A percentile compares a stretch with the other conserved stretches of the same genome.
These are phyloP conservation scores for Talaromyces rugulosus DNA, from an alignment of 2,329 filamentous ascomycete genomes.

Conservation along the genomic window DNA sequence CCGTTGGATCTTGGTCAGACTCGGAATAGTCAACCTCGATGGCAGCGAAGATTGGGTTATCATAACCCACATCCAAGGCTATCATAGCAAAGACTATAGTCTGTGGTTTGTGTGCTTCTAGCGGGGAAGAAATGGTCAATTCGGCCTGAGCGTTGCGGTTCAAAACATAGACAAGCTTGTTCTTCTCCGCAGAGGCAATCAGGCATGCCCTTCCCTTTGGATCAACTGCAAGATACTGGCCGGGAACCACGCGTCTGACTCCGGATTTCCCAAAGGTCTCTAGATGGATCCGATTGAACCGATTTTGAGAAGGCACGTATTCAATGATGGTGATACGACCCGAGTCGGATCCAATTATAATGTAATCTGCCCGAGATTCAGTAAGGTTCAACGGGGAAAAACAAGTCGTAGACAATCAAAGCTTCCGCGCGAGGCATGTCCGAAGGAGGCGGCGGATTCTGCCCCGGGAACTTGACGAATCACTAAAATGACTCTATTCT, in stretches of 20 bases:
- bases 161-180: conserved; percentile 97
- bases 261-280: conserved; percentile 99
- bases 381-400: conserved; percentile 31
- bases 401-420: conserved; percentile 22
- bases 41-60: conserved; percentile 93
- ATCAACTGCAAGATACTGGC: conserved; percentile 92
- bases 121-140: conserved; percentile 91
- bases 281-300: conserved; percentile 82
- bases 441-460: conserved; percentile 35
- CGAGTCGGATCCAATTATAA: conserved; percentile 93
- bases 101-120: conserved; percentile 92
- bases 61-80: conserved; percentile 90
- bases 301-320: conserved; percentile 80
- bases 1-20: conserved; percentile 83
- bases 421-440: conserved; percentile 32
- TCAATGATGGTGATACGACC: conserved; percentile 92
- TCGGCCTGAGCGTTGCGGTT: conserved; percentile 93
- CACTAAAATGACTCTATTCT: conserved; percentile 61
- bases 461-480: conserved; percentile 60
- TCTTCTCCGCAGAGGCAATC: conserved; percentile 93
- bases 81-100: conserved; percentile 85
- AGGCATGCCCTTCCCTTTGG: conserved; percentile 94
- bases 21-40: conserved; percentile 92
- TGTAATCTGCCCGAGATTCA: conserved; percentile 68
- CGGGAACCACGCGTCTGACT: conserved; percentile 85